A percentile compares a stretch with the other conserved stretches of the same genome.
These are phyloP conservation scores for Sporopachydermia lactativora DNA, from an alignment of 805 yeast genomes.

Conservation along the genomic window DNA sequence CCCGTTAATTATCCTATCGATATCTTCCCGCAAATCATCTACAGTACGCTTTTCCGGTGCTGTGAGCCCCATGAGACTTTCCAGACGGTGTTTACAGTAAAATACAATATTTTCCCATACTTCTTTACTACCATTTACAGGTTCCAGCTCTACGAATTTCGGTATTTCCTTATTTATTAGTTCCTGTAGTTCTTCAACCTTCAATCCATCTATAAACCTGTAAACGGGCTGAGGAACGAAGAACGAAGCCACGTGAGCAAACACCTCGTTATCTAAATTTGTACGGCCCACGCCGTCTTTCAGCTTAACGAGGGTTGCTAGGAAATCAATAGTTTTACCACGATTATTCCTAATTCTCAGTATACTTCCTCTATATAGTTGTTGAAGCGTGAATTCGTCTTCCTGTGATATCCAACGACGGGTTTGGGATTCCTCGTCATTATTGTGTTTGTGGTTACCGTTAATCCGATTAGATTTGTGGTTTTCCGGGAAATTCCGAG, in stretches of 20 bases:
- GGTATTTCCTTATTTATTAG: conserved; percentile 5
- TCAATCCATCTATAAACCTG: conserved; percentile 9
- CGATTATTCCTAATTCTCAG: conserved; percentile 16
- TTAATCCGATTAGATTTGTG: too few species aligned
- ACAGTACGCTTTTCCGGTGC: conserved; percentile 7
- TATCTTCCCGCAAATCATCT: conserved; percentile 13
- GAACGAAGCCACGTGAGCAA: conserved; percentile 5
- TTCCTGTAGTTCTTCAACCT: conserved; percentile 7
- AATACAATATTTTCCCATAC: conserved; percentile 12
- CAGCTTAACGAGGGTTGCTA: conserved; percentile 10
- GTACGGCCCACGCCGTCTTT: conserved; percentile 10
- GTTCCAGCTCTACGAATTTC: conserved; percentile 7
- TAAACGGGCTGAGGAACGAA: conserved; percentile 10
- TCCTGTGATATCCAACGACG: conserved; percentile 16
- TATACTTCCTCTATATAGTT: conserved; percentile 16
- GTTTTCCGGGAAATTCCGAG: too few species aligned
- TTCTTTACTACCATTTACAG: conserved; percentile 6
- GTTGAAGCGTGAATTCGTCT: conserved; percentile 16
- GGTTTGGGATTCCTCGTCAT: not conserved
- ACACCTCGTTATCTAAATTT: conserved; percentile 2
- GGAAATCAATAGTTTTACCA: conserved; percentile 13
- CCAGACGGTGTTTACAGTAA: conserved; percentile 7
- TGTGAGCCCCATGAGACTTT: not conserved
- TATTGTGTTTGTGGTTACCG: too few species aligned
- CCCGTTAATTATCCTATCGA: conserved; percentile 15